Evolutionary conservation across 441 rosid species (phyloP).

Genomic region (Adansonia rubrostipa): DNA sequence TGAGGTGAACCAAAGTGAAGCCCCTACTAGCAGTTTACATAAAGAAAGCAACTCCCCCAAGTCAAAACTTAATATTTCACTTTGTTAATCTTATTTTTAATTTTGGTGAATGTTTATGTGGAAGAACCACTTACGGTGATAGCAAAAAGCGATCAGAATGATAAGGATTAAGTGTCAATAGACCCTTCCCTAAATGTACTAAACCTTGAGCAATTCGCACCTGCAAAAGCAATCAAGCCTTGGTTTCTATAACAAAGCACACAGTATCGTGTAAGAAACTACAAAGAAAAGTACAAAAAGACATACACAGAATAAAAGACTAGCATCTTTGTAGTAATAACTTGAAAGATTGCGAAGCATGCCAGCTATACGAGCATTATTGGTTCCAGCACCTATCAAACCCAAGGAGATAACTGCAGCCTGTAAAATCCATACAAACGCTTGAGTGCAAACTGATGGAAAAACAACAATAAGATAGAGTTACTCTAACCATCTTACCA

Average conservation of each 20-base stretch:
- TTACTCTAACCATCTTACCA: constrained; percentile 54
- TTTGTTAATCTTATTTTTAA: neutral
- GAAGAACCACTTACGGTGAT: constrained; percentile 69
- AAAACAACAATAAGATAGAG: constrained; percentile 16
- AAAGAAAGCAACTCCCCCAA: neutral
- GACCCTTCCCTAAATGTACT: constrained; percentile 93
- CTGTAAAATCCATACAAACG: constrained; percentile 47
- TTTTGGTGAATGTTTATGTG: neutral
- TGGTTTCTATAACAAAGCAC: constrained; percentile 20
- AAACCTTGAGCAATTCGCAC: constrained; percentile 96
- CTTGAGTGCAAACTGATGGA: constrained; percentile 8
- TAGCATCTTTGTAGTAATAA: constrained; percentile 86
- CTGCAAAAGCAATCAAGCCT: constrained; percentile 43
- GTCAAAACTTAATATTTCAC: neutral
- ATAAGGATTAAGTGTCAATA: constrained; percentile 85
- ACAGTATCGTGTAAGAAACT: neutral
- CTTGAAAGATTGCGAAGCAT: constrained; percentile 96
- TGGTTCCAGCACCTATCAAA: constrained; percentile 95
- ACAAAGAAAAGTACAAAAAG: constrained; percentile 7
- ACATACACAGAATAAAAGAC: constrained; percentile 87
- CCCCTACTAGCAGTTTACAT: neutral
- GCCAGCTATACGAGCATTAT: constrained; percentile 92
- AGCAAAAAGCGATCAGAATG: constrained; percentile 88
- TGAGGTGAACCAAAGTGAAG: neutral
- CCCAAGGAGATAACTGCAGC: constrained; percentile 92